A percentile compares a stretch with the other conserved stretches of the same genome.
These are phyloP conservation scores for Aspergillus hortae DNA, from an alignment of 2,329 filamentous ascomycete species.

Conservation along the genomic window DNA sequence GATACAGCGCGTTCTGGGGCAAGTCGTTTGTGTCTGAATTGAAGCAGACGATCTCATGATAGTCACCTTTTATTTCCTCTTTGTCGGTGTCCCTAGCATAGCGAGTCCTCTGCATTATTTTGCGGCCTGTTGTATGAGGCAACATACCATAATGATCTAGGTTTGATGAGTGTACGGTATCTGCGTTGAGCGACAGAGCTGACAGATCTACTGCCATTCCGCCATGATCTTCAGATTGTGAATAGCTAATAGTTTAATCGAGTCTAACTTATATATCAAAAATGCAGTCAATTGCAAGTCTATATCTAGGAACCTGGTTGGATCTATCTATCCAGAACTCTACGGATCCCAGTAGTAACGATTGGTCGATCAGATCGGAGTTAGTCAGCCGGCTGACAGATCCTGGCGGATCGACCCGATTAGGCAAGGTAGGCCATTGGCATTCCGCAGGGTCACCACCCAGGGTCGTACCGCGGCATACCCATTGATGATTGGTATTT, in stretches of 20 bases:
- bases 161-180: too few relatives aligned
- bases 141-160: too few relatives aligned
- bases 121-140: too few relatives aligned
- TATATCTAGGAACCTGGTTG: too few relatives aligned
- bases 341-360: neutral
- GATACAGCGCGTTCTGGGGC: constrained; percentile 76
- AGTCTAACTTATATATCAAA: too few relatives aligned
- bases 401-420: neutral
- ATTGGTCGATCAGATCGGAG: neutral
- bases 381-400: neutral
- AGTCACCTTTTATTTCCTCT: neutral
- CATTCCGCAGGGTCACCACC: neutral
- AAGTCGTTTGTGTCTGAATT: constrained; percentile 85
- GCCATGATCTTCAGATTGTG: too few relatives aligned
- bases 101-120: neutral
- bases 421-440: neutral
- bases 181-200: too few relatives aligned
- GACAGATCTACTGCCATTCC: too few relatives aligned
- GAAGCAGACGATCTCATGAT: constrained; percentile 42
- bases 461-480: neutral
- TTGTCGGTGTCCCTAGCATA: neutral
- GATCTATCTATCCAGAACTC: too few relatives aligned
- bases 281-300: too few relatives aligned
- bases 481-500: neutral
- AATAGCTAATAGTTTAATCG: too few relatives aligned